Conservation (phyloP, 495 filamentous ascomycete genomes). For the Neurospora sp. region DNA sequence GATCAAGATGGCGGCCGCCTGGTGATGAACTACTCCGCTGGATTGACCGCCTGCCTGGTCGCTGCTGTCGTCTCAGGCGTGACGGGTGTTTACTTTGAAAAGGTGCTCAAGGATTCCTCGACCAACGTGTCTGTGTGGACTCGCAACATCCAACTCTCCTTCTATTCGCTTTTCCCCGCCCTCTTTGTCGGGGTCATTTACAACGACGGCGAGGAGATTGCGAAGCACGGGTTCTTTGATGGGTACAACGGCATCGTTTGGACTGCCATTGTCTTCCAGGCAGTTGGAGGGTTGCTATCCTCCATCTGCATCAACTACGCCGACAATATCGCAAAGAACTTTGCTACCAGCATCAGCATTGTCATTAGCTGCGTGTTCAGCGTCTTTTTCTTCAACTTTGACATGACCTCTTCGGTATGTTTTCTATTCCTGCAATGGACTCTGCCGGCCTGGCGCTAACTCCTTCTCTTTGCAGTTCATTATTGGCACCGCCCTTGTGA, state of each 20-base stretch:
- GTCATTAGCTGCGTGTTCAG: conserved; percentile 76
- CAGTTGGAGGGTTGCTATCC: conserved; percentile 69
- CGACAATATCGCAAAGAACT: conserved; percentile 82
- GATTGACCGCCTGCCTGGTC: conserved; percentile 65
- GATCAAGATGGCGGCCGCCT: conserved; percentile 54
- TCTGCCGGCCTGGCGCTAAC: conserved; percentile 1
- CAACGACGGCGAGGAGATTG: conserved; percentile 76
- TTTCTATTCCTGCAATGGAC: background rate
- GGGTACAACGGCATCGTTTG: conserved; percentile 91
- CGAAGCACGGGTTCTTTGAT: conserved; percentile 77
- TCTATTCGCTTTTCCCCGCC: conserved; percentile 84
- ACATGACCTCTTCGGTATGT: conserved; percentile 60
- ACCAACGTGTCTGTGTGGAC: conserved; percentile 71
- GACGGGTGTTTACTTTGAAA: conserved; percentile 90
- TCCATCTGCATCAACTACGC: conserved; percentile 80
- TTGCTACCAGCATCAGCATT: conserved; percentile 85
- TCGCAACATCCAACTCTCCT: conserved; percentile 84
- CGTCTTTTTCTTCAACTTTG: conserved; percentile 72
- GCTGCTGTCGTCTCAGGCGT: conserved; percentile 72
- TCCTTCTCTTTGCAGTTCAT: conserved; percentile 52
- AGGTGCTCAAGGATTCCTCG: conserved; percentile 75
- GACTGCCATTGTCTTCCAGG: conserved; percentile 73
- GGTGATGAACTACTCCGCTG: conserved; percentile 62
- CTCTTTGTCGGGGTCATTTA: conserved; percentile 77
- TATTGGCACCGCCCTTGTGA: conserved; percentile 63